Evolutionary conservation across 495 filamentous ascomycete genomes (phyloP), one percentile per base, ranked within the genome.

Genomic region (Hyaloscypha bicolor): DNA sequence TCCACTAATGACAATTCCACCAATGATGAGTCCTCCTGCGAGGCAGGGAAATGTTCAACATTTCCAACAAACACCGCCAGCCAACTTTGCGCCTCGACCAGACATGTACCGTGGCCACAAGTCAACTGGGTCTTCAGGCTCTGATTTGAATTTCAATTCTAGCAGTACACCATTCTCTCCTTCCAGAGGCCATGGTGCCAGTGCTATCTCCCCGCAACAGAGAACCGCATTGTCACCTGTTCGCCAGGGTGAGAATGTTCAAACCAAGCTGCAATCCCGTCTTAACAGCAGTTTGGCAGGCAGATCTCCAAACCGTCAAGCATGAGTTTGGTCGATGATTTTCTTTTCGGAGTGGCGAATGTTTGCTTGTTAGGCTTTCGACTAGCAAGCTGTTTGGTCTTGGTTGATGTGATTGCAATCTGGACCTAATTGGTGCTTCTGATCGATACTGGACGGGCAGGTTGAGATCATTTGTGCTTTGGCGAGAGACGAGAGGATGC

Each of bases 241-340:
- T 29, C 55, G 45, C 29, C 55, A 65, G 19, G 63, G 64, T 14
- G 64, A 66, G 8, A 60, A 60, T 51, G 57, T 66, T 9, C 55
- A 60, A 53, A 25, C 55, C 14, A 33, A 60, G 22, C 19, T 66
- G 35, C 55, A 66, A 29, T 42, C 53, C 3, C 56, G 63, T 48
- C 29, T 59, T 4, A 59, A 58, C 19, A 16, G 9, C n/a, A 59
- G 53, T 45, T 48, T 65, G n/a, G 33, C 55, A 4, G 21, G 22
- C 8, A 25, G 42, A 48, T 55, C 61, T 63, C 29, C 22, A 63
- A 32, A 33, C n/a, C 4, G 35, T 42, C 12, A 61, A 22, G 5
- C 1, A 35, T 57, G 22, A 59, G 2, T 48, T 59, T 59, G 25
- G 12, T 19, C 35, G 30, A n/a, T 33, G 55, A 22, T n/a, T 59